These are phyloP conservation scores for Asterochloris sp. DNA, from an alignment of 139 green algal genomes.

Conservation along the genomic window DNA sequence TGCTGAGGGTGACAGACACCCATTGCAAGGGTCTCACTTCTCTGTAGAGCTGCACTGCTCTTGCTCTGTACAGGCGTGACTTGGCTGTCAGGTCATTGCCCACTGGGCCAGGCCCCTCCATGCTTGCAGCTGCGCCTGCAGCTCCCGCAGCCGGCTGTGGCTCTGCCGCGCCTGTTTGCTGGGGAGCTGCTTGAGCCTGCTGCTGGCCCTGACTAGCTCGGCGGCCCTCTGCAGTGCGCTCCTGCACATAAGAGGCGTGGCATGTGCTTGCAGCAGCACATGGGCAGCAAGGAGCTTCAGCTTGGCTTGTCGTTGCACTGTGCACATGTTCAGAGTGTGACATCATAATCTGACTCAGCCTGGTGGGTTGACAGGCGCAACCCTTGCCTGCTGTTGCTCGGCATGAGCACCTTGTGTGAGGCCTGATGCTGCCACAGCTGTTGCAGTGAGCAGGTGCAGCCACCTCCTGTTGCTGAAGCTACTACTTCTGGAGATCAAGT, in stretches of 20 bases:
- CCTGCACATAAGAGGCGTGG: background rate
- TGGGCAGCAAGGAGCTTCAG: background rate
- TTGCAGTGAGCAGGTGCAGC: no score
- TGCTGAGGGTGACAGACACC: background rate
- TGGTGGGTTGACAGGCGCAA: no score
- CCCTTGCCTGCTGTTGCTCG: no score
- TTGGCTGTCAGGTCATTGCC: slow-evolving; percentile 18
- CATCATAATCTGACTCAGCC: no score
- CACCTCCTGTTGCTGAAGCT: no score
- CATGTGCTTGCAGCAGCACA: background rate
- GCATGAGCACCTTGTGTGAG: no score
- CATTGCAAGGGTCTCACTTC: background rate
- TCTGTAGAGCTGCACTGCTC: background rate
- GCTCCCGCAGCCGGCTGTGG: background rate
- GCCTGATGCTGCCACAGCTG: no score
- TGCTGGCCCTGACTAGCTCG: no score
- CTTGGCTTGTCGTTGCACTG: no score
- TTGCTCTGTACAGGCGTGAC: slow-evolving; percentile 1
- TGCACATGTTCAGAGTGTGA: no score
- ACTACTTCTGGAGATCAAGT: no score
- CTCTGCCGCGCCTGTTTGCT: background rate
- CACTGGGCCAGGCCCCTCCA: background rate
- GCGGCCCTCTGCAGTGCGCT: background rate
- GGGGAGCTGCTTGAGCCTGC: background rate
- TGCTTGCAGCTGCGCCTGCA: background rate